These are phyloP conservation scores for Tulasnella sp. DNA, from an alignment of 768 basidiomycete genomes.

Conservation along the genomic window DNA sequence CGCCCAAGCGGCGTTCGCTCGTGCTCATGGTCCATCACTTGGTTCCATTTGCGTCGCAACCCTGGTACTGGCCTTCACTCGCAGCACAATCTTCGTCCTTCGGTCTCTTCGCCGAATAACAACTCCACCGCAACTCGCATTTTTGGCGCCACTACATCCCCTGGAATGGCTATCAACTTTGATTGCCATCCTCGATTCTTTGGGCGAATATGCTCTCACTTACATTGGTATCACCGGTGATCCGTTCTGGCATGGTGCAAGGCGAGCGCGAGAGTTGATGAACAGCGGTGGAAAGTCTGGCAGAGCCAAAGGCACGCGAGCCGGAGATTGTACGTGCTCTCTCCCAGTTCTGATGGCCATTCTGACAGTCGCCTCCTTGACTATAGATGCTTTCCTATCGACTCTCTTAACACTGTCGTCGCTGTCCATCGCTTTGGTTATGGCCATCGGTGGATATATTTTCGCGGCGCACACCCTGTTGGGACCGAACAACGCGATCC, in stretches of 20 bases:
- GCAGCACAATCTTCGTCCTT: slow-evolving; percentile 8
- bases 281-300: slow-evolving; percentile 26
- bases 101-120: slow-evolving; percentile 17
- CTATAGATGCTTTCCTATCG: slow-evolving; percentile 54
- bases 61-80: slow-evolving; percentile 55
- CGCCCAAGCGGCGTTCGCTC: slow-evolving; percentile 63
- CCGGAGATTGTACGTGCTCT: slow-evolving; percentile 28
- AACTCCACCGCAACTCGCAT: slow-evolving; percentile 15
- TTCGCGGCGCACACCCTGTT: slow-evolving; percentile 73
- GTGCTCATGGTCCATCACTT: slow-evolving; percentile 68
- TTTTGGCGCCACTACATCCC: slow-evolving; percentile 21
- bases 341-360: not conserved
- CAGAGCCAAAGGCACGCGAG: slow-evolving; percentile 22
- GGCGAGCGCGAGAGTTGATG: slow-evolving; percentile 45
- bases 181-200: slow-evolving; percentile 33
- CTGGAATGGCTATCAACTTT: slow-evolving; percentile 26
- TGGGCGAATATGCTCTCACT: slow-evolving; percentile 54
- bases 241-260: slow-evolving; percentile 46
- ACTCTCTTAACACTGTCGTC: slow-evolving; percentile 49
- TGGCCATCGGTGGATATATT: slow-evolving; percentile 70
- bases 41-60: slow-evolving; percentile 70
- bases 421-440: slow-evolving; percentile 66
- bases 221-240: slow-evolving; percentile 70
- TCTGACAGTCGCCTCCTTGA: not conserved
- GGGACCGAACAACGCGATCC: slow-evolving; percentile 59